Percentiles rank a stretch among this genome's conserved stretches.
These are phyloP conservation scores for Talaromyces marneffei DNA, from an alignment of 2,329 filamentous ascomycete genomes.

Conservation along the genomic window DNA sequence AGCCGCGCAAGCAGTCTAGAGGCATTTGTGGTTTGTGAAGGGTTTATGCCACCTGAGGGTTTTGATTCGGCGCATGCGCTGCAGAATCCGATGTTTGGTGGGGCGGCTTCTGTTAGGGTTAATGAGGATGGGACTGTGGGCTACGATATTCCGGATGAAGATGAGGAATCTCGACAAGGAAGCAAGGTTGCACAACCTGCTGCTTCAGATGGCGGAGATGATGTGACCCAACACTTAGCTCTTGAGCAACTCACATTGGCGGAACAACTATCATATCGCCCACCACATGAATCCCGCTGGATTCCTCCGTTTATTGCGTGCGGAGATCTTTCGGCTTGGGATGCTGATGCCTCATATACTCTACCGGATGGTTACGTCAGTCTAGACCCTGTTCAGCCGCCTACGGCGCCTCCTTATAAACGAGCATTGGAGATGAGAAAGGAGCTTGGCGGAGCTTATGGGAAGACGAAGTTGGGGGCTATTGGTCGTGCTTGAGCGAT, in stretches of 20 bases:
- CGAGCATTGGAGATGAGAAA: slow-evolving; percentile 79
- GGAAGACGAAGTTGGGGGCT: slow-evolving; percentile 55
- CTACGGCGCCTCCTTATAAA: slow-evolving; percentile 93
- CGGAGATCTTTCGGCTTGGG: slow-evolving; percentile 88
- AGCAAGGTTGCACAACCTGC: slow-evolving; percentile 9
- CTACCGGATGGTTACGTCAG: slow-evolving; percentile 80
- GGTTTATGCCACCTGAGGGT: slow-evolving; percentile 66
- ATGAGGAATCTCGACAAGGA: slow-evolving; percentile 37
- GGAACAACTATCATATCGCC: slow-evolving; percentile 22
- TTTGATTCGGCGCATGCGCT: slow-evolving; percentile 24
- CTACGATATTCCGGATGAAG: slow-evolving; percentile 29
- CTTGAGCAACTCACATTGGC: slow-evolving; percentile 41
- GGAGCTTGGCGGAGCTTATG: slow-evolving; percentile 68
- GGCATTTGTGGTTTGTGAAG: slow-evolving; percentile 91
- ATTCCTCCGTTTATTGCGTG: slow-evolving; percentile 97
- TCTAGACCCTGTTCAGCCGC: slow-evolving; percentile 87
- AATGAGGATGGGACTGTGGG: slow-evolving; percentile 29
- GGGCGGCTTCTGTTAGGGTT: slow-evolving; percentile 26
- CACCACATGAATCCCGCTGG: slow-evolving; percentile 57
- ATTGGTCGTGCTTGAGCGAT: slow-evolving; percentile 18
- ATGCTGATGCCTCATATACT: slow-evolving; percentile 90
- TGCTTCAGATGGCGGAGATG: slow-evolving; percentile 10
- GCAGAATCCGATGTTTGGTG: slow-evolving; percentile 37
- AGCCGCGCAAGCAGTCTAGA: slow-evolving; percentile 95
- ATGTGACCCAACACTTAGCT: slow-evolving; percentile 22